phyloP scores from a whole-genome alignment of 495 filamentous ascomycete species.

The Penicillium desertorum region DNA sequence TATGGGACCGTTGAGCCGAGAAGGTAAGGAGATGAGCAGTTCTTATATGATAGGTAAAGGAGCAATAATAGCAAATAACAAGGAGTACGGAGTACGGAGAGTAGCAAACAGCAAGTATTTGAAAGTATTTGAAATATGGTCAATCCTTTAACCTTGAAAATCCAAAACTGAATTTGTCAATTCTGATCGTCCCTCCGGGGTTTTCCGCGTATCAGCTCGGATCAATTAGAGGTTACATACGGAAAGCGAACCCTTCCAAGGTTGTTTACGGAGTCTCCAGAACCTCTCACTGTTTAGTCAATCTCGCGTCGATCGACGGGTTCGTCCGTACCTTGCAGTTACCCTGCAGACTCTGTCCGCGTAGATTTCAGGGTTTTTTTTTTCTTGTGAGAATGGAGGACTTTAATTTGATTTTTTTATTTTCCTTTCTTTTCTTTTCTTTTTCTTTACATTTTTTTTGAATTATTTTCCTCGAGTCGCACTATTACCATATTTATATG shows the following conservation, averaged over 20 bases:
- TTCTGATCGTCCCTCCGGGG: slow-evolving; percentile 4
- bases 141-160: not conserved
- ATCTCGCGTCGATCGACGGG: slow-evolving; percentile 28
- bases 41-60: slow-evolving; percentile 7
- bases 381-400: not conserved
- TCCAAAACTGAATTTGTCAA: not conserved
- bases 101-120: not conserved
- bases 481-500: not conserved
- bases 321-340: slow-evolving; percentile 37
- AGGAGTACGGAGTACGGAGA: too few species aligned
- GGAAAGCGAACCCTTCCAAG: not conserved
- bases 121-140: not conserved
- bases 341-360: slow-evolving; percentile 31
- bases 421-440: not conserved
- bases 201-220: slow-evolving; percentile 3
- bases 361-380: slow-evolving; percentile 17
- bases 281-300: not conserved
- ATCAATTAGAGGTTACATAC: not conserved
- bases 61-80: not conserved
- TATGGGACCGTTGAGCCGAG: slow-evolving; percentile 6
- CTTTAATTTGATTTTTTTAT: not conserved
- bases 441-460: not conserved
- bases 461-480: not conserved
- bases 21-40: slow-evolving; percentile 2
- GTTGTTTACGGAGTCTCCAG: not conserved